Evolutionary conservation across 345 rosid genomes (phyloP).

Genomic region (Dovyalis caffra): DNA sequence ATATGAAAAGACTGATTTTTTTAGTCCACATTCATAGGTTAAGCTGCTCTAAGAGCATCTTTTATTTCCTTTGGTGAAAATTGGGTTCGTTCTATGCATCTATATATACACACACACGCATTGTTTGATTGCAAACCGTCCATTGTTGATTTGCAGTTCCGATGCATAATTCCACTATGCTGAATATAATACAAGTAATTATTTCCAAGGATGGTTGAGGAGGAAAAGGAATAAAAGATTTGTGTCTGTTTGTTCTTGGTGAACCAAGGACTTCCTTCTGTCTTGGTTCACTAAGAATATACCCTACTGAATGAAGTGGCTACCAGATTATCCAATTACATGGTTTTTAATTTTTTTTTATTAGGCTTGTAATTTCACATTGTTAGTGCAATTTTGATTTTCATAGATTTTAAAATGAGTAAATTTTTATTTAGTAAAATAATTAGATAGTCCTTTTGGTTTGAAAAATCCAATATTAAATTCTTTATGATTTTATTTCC

Average conservation of each 20-base stretch:
- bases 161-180: slow-evolving; percentile 16
- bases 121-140: slow-evolving; percentile 1
- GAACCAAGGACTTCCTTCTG: background rate
- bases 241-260: too few species aligned
- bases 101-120: background rate
- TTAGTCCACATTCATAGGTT: slow-evolving; percentile 24
- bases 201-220: background rate
- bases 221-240: too few species aligned
- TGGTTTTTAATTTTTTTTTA: background rate
- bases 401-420: too few species aligned
- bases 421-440: too few species aligned
- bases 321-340: background rate
- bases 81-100: background rate
- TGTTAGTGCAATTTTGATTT: background rate
- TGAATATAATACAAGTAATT: slow-evolving; percentile 15
- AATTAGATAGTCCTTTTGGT: too few species aligned
- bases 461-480: too few species aligned
- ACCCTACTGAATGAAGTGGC: too few species aligned
- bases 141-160: background rate
- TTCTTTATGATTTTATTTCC: too few species aligned
- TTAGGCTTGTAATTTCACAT: background rate
- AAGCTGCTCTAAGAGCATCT: background rate
- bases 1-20: background rate
- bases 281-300: too few species aligned
- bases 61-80: too few species aligned